These are phyloP conservation scores for Astrocystis sublimbata DNA, from an alignment of 495 filamentous ascomycete genomes.

Conservation along the genomic window DNA sequence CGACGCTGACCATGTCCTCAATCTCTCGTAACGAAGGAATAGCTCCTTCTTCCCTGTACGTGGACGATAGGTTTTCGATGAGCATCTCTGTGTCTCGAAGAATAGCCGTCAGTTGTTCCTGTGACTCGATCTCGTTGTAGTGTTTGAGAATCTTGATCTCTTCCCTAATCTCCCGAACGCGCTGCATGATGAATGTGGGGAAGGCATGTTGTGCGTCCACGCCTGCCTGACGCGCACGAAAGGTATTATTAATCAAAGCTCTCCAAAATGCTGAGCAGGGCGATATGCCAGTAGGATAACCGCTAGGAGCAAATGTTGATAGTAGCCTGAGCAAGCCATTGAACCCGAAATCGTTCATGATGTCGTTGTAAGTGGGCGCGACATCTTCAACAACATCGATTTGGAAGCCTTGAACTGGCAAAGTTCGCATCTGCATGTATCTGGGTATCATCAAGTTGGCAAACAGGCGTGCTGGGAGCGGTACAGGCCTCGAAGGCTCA, in stretches of 20 bases:
- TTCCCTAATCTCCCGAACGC: constrained; percentile 12
- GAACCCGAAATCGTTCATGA: constrained; percentile 16
- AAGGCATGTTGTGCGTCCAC: constrained; percentile 17
- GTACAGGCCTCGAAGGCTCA: not conserved
- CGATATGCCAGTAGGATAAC: not conserved
- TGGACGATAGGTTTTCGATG: not conserved
- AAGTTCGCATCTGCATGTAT: not conserved
- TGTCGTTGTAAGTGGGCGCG: not conserved
- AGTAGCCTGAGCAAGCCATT: not conserved
- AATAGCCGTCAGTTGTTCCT: not conserved
- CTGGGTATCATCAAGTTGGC: not conserved
- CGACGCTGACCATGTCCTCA: not conserved
- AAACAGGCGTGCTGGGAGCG: not conserved
- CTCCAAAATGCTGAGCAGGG: constrained; percentile 18
- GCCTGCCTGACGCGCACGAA: constrained; percentile 10
- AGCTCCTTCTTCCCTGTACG: not conserved
- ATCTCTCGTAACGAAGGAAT: not conserved
- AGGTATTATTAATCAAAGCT: constrained; percentile 22
- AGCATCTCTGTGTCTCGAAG: not conserved
- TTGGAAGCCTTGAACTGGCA: not conserved
- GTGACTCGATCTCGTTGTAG: not conserved
- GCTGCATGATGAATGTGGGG: constrained; percentile 13
- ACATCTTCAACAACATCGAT: constrained; percentile 9
- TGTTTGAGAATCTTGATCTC: not conserved
- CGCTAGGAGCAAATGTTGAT: not conserved